phyloP scores from a whole-genome alignment of 306 rosid genomes.

The Acacia melanoxylon region DNA sequence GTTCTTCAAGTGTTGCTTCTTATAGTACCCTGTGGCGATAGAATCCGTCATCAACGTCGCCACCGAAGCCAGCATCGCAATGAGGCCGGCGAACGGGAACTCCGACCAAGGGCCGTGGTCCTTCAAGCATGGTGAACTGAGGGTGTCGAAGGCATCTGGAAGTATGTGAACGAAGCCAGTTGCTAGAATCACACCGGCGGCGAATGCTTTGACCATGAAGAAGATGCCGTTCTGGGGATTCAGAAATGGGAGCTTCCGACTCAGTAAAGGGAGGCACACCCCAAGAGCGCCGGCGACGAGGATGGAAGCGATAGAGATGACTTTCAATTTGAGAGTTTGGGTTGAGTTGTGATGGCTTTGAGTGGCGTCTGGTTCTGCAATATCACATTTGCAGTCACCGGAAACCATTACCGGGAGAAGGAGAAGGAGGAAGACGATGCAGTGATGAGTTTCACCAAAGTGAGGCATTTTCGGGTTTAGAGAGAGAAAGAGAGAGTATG shows the following conservation, averaged over 20 bases:
- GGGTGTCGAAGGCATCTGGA: slow-evolving; percentile 44
- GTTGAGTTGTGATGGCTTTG: neutral
- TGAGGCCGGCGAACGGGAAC: slow-evolving; percentile 49
- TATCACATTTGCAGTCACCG: neutral
- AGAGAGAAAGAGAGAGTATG: neutral
- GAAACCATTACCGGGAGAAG: neutral
- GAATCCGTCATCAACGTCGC: slow-evolving; percentile 53
- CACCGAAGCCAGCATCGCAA: slow-evolving; percentile 48
- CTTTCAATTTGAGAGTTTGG: neutral
- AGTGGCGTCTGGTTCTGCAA: neutral
- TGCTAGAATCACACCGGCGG: slow-evolving; percentile 88
- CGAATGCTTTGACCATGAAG: slow-evolving; percentile 69
- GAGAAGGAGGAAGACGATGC: neutral
- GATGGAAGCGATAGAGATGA: neutral
- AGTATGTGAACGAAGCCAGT: slow-evolving; percentile 92
- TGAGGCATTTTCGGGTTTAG: neutral
- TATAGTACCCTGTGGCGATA: slow-evolving; percentile 40
- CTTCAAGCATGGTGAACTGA: slow-evolving; percentile 55
- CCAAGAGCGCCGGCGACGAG: neutral
- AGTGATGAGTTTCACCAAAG: neutral
- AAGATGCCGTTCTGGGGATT: slow-evolving; percentile 30
- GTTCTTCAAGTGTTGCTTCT: slow-evolving; percentile 10
- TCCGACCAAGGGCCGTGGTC: slow-evolving; percentile 48
- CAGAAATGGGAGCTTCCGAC: neutral
- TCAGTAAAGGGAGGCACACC: neutral